Evolutionary conservation across 1,139 yeast genomes (phyloP).

Genomic region (Taphrina communis): DNA sequence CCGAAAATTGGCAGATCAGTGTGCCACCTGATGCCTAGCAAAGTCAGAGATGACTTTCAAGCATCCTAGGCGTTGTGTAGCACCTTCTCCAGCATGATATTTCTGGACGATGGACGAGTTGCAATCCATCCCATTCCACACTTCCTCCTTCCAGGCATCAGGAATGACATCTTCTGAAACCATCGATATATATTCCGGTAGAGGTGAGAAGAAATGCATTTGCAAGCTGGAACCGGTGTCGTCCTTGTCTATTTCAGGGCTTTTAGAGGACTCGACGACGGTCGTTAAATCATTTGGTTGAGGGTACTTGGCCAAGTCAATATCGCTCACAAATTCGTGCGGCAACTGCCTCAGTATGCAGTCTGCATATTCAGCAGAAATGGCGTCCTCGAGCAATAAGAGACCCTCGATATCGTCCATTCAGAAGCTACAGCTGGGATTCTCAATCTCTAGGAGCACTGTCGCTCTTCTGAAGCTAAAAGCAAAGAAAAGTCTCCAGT

Average conservation of each 20-base stretch:
- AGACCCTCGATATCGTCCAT: slow-evolving; percentile 18
- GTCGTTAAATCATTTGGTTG: neutral
- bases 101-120: slow-evolving; percentile 35
- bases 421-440: neutral
- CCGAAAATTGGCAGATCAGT: slow-evolving; percentile 30
- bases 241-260: too few species aligned
- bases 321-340: neutral
- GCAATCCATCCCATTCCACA: slow-evolving; percentile 27
- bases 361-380: slow-evolving; percentile 23
- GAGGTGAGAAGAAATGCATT: slow-evolving; percentile 36
- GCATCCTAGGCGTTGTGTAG: neutral
- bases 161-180: slow-evolving; percentile 35
- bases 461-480: too few species aligned
- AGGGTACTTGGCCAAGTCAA: slow-evolving; percentile 2
- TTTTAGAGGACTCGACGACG: neutral
- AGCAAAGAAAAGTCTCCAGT: too few species aligned
- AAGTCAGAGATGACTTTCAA: neutral
- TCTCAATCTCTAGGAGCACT: neutral
- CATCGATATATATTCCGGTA: slow-evolving; percentile 23
- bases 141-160: slow-evolving; percentile 22
- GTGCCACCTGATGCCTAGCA: slow-evolving; percentile 36
- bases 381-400: slow-evolving; percentile 23
- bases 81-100: slow-evolving; percentile 35
- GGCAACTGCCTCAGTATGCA: slow-evolving; percentile 20
- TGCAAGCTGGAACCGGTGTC: slow-evolving; percentile 17